Evolutionary conservation across 2,329 filamentous ascomycete species (phyloP), one percentile per base, ranked within the genome.

Genomic region (Diaporthe sp.): DNA sequence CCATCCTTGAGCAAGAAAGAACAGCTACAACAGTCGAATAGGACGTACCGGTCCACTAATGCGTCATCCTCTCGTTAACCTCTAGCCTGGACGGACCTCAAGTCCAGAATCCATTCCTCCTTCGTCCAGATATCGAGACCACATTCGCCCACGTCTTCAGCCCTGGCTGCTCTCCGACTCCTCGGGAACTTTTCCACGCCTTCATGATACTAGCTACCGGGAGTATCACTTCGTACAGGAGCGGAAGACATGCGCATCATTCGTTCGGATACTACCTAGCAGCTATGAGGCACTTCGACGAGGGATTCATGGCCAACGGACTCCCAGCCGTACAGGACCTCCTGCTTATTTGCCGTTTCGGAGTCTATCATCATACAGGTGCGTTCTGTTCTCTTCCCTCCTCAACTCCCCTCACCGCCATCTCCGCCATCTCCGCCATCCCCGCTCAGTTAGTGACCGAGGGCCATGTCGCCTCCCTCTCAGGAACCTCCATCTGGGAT

Each of bases 401-500:
- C 6, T 12, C 15, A 3, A 31, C 5, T 2, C 15, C 31, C 28
- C 7, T 6, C n/a, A 6, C n/a, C n/a, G 7, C 31, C 31, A 31
- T 5, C 31, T 31, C 28, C 28, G 28, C 49, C 51, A 6, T 17
- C 4, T 3, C 19, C 19, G 17, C 31, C 31, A 34, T n/a, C 4
- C 7, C 28, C 31, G 17, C 9, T n/a, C 31, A 37, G 3, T 58
- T 58, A 4, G 28, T 58, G 55, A 58, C 55, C 19, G 22, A 17
- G 34, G 34, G 5, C 34, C 34, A 17, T 13, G 12, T 12, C 22
- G 2, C 22, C 55, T 65, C 4, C 15, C 1, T 2, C 15, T 25
- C 59, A 65, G 59, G 59, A 46, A 65, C 59, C 5, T 65, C 59
- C 17, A 65, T 65, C 13, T 65, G 59, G 59, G 59, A 65, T 25